Percentiles rank a stretch among this genome's conserved stretches.
phyloP scores from a whole-genome alignment of 495 filamentous ascomycete genomes.

The Neurospora sp. region DNA sequence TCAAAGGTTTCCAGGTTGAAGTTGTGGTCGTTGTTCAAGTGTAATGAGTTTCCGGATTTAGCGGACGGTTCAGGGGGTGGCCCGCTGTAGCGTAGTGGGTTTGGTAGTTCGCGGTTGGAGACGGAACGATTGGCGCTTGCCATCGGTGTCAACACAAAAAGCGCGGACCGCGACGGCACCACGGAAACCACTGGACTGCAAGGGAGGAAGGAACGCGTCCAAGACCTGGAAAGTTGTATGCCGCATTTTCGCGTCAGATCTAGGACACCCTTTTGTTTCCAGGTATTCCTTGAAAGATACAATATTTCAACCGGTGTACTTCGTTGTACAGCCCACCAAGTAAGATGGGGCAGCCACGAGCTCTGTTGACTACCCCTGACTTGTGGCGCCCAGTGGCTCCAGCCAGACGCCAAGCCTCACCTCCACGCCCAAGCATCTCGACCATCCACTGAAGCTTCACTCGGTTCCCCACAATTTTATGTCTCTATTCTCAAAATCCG shows the following conservation, averaged over 20 bases:
- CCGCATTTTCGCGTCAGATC: not conserved
- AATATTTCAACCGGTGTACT: not conserved
- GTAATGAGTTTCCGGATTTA: not conserved
- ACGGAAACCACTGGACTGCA: not conserved
- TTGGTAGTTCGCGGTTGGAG: too few relatives aligned
- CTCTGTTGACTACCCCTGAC: not conserved
- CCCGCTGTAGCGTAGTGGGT: not conserved
- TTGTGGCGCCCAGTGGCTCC: not conserved
- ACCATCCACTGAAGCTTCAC: not conserved
- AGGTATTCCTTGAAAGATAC: not conserved
- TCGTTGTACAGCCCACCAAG: not conserved
- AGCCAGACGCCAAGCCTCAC: not conserved
- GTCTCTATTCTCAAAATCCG: not conserved
- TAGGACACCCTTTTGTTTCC: not conserved
- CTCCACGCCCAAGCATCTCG: not conserved
- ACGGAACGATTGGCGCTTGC: not conserved
- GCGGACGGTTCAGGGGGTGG: not conserved
- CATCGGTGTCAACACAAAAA: not conserved
- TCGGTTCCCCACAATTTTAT: not conserved
- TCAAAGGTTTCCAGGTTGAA: not conserved
- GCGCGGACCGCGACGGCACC: not conserved
- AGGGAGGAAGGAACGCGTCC: not conserved
- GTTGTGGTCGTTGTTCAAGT: not conserved
- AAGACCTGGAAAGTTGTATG: not conserved
- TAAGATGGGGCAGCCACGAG: not conserved